phyloP scores from a whole-genome alignment of 208 protist genomes.

The Leptomonas seymouri region DNA sequence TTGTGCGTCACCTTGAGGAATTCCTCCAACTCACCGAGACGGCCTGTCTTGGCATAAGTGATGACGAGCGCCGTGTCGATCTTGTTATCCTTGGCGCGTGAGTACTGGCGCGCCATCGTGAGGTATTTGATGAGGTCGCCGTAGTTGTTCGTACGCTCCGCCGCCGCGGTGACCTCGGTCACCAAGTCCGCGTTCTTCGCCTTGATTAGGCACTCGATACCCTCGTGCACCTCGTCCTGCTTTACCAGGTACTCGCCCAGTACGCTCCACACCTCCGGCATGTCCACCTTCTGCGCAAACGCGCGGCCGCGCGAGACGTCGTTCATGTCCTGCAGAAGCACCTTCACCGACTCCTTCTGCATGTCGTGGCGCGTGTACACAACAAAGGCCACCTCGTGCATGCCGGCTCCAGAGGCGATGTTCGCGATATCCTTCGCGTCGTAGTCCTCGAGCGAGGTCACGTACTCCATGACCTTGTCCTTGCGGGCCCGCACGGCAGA shows the following conservation, averaged over 20 bases:
- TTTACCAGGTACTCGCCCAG: constrained; percentile 96
- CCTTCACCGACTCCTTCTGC: constrained; percentile 96
- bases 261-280: constrained; percentile 94
- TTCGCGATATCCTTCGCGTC: constrained; percentile 98
- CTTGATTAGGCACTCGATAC: constrained; percentile 98
- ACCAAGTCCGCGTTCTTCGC: constrained; percentile 96
- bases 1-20: constrained; percentile 98
- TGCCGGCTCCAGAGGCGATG: constrained; percentile 91
- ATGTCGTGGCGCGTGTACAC: constrained; percentile 99
- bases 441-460: constrained; percentile 99
- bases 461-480: constrained; percentile 99
- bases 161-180: constrained; percentile 91
- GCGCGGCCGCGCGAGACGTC: constrained; percentile 94
- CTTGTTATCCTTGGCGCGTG: constrained; percentile 79
- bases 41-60: constrained; percentile 96
- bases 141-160: constrained; percentile 94
- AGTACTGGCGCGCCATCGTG: constrained; percentile 96
- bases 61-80: constrained; percentile 99
- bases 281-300: constrained; percentile 95
- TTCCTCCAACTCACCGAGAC: constrained; percentile 98
- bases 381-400: constrained; percentile 99
- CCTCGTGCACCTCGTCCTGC: constrained; percentile 90
- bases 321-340: constrained; percentile 97
- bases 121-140: constrained; percentile 98
- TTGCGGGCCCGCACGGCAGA: constrained; percentile 98